phyloP scores from a whole-genome alignment of 345 rosid genomes.

The Corymbia maculata region DNA sequence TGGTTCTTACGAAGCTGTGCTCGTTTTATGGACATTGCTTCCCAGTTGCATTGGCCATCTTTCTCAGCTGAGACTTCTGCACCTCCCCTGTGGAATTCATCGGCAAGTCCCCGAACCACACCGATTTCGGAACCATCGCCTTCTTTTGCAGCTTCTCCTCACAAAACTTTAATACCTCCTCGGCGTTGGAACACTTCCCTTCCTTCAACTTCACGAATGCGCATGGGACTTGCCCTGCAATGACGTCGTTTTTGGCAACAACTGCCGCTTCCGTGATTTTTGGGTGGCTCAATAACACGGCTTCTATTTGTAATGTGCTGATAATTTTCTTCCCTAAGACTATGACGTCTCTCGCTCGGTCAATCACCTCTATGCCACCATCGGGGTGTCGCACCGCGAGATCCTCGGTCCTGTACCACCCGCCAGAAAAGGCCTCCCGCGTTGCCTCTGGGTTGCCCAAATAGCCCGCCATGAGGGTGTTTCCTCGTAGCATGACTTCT shows the following conservation, averaged over 20 bases:
- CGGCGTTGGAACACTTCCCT: constrained; percentile 7
- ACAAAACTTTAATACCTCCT: constrained; percentile 30
- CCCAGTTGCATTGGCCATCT: constrained; percentile 13
- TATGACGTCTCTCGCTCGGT: constrained; percentile 36
- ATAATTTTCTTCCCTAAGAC: constrained; percentile 1
- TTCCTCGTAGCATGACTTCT: constrained; percentile 48
- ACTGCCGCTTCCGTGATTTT: constrained; percentile 32
- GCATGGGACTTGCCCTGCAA: constrained; percentile 16
- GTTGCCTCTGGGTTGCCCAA: constrained; percentile 32
- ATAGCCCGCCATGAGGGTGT: constrained; percentile 52
- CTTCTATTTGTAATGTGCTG: constrained; percentile 44
- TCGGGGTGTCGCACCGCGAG: constrained; percentile 35
- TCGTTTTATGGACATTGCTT: not conserved
- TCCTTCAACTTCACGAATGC: constrained; percentile 42
- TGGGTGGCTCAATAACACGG: constrained; percentile 23
- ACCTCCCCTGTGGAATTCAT: constrained; percentile 38
- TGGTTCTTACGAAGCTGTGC: not conserved
- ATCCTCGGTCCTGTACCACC: constrained; percentile 64
- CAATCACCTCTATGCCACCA: constrained; percentile 51
- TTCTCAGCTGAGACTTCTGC: constrained; percentile 31
- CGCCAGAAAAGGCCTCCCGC: constrained; percentile 31
- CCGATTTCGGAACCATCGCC: constrained; percentile 26
- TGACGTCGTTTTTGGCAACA: not conserved
- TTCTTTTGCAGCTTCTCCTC: constrained; percentile 2
- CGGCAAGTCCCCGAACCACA: constrained; percentile 38